Percentiles rank a stretch among this genome's conserved stretches.
These are phyloP conservation scores for Fusarium tjaetaba DNA, from an alignment of 2,329 filamentous ascomycete species.

Conservation along the genomic window DNA sequence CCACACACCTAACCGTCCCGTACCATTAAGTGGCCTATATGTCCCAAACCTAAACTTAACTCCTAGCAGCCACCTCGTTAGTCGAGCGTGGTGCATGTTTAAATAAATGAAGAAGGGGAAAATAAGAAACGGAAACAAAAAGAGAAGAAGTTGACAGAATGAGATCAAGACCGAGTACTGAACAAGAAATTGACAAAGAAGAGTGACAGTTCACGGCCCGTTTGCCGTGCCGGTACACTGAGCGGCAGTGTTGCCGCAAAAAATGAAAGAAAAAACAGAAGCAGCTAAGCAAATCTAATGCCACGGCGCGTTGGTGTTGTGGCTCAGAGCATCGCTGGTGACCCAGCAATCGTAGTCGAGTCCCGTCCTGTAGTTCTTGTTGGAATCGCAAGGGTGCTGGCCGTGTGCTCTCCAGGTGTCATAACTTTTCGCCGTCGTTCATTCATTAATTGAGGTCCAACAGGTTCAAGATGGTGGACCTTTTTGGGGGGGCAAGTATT, in stretches of 20 bases:
- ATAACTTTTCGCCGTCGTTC: conserved; percentile 43
- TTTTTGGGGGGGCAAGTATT: background rate
- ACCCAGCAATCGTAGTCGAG: conserved; percentile 12
- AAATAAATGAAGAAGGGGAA: background rate
- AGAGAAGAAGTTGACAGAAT: background rate
- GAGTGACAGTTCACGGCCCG: conserved; percentile 12
- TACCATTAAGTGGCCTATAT: conserved; percentile 37
- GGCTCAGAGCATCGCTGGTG: conserved; percentile 12
- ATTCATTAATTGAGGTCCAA: conserved; percentile 37
- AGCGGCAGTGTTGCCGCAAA: conserved; percentile 10
- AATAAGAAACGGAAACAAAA: background rate
- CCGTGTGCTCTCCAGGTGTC: conserved; percentile 32
- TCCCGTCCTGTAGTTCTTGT: conserved; percentile 12
- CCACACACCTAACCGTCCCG: background rate
- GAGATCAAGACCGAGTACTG: conserved; percentile 18
- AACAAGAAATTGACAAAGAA: conserved; percentile 19
- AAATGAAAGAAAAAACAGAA: conserved; percentile 21
- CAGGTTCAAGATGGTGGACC: conserved; percentile 23
- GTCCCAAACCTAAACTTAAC: conserved; percentile 32
- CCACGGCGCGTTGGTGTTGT: conserved; percentile 26
- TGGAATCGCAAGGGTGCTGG: conserved; percentile 17
- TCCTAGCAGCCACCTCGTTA: conserved; percentile 16
- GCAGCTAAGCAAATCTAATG: conserved; percentile 29
- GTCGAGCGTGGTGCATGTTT: conserved; percentile 16
- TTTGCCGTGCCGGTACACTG: conserved; percentile 32